Evolutionary conservation across 257 asterid species (phyloP).

Genomic region (Gynochthodes officinalis): DNA sequence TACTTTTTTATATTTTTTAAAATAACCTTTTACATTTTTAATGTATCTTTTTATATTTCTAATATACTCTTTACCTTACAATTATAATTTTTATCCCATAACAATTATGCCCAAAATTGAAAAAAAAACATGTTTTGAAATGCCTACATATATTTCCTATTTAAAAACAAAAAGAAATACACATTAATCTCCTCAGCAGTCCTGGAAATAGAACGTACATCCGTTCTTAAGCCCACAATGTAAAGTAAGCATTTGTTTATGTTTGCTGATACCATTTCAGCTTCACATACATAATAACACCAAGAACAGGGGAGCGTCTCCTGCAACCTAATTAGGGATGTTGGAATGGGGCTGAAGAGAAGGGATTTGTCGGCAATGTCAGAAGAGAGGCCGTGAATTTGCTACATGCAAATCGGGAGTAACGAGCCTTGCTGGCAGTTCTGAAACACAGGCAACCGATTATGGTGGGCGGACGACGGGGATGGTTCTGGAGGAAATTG

Average conservation of each 20-base stretch:
- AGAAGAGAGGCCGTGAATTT: slow-evolving; percentile 10
- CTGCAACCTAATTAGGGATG: background rate
- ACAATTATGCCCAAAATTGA: too few relatives aligned
- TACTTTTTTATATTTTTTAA: too few relatives aligned
- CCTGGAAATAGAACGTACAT: background rate
- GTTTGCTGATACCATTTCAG: background rate
- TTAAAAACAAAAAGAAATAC: background rate
- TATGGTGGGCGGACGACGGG: background rate
- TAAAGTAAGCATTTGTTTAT: background rate
- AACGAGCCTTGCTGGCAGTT: slow-evolving; percentile 9
- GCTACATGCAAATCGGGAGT: slow-evolving; percentile 3
- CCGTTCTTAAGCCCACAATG: background rate
- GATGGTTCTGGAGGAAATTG: slow-evolving; percentile 8
- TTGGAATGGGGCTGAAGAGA: background rate
- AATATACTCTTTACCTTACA: too few relatives aligned
- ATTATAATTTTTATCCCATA: too few relatives aligned
- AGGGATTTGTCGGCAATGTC: background rate
- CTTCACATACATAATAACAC: background rate
- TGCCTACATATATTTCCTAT: too few relatives aligned
- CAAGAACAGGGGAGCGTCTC: background rate
- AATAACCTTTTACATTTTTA: too few relatives aligned
- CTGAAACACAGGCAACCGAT: slow-evolving; percentile 2
- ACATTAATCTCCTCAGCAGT: background rate
- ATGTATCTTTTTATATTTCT: too few relatives aligned
- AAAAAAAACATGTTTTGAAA: too few relatives aligned